A percentile compares a stretch with the other conserved stretches of the same genome.
Conservation (phyloP, 257 asterid genomes). For the Nicotiana noctiflora region DNA sequence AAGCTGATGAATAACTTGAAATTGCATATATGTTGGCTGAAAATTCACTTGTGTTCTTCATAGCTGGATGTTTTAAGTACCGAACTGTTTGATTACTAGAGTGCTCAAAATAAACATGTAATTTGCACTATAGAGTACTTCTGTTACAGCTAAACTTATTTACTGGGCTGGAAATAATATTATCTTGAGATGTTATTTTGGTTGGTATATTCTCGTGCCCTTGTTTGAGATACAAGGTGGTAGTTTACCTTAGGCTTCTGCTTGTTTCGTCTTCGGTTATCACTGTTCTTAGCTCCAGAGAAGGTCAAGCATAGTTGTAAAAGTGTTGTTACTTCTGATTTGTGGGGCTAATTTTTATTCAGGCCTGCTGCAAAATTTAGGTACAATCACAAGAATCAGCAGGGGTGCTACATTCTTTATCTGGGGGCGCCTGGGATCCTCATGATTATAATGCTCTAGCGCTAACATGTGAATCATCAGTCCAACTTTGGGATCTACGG, state of each 20-base stretch:
- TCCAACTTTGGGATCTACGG: conserved; percentile 94
- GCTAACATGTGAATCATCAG: conserved; percentile 75
- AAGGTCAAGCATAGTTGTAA: conserved; percentile 10
- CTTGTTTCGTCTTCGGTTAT: neutral
- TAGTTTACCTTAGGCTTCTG: neutral
- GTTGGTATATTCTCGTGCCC: neutral
- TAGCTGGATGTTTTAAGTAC: neutral
- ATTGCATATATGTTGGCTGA: neutral
- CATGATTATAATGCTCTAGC: conserved; percentile 67
- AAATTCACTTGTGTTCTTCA: neutral
- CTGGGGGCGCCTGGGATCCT: conserved; percentile 99
- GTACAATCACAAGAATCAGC: conserved; percentile 88
- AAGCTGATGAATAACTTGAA: neutral
- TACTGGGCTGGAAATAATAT: neutral
- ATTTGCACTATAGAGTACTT: neutral
- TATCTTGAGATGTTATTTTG: neutral
- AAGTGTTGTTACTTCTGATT: conserved; percentile 27
- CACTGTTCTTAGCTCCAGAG: neutral
- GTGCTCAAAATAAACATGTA: neutral
- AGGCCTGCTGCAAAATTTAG: conserved; percentile 59
- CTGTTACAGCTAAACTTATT: neutral
- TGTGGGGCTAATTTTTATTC: conserved; percentile 44
- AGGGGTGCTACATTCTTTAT: conserved; percentile 66
- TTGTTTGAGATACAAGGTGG: neutral
- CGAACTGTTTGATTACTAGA: neutral